Evolutionary conservation across 2,329 filamentous ascomycete genomes (phyloP).

Genomic region (Paracoccidioides lutzii): DNA sequence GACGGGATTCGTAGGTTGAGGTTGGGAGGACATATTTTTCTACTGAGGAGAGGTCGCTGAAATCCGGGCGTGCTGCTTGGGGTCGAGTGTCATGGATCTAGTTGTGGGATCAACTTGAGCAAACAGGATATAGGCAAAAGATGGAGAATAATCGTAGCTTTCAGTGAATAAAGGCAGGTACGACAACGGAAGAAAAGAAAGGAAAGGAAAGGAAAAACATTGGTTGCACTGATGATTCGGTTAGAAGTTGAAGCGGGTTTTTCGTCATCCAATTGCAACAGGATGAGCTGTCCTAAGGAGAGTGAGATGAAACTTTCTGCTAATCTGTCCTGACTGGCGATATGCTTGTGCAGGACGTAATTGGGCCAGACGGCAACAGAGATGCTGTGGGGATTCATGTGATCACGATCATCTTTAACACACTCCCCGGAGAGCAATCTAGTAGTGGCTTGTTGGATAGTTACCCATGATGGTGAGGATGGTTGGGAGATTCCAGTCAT

Average conservation of each 20-base stretch:
- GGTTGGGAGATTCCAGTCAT: neutral
- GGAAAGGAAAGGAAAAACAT: no score
- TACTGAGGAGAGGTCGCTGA: constrained; percentile 65
- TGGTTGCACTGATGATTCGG: neutral
- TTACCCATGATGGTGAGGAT: no score
- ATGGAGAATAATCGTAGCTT: neutral
- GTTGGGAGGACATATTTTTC: constrained; percentile 85
- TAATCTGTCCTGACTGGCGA: no score
- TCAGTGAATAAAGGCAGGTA: neutral
- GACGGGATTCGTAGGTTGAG: constrained; percentile 71
- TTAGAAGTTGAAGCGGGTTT: neutral
- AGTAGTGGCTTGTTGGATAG: no score
- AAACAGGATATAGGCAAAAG: neutral
- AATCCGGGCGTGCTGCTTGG: constrained; percentile 60
- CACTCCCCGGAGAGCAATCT: no score
- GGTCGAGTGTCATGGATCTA: constrained; percentile 74
- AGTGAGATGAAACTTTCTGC: no score
- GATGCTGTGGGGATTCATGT: no score
- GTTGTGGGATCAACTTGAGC: constrained; percentile 4
- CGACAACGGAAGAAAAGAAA: neutral
- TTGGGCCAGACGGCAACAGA: no score
- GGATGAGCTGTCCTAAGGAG: neutral
- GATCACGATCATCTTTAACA: no score
- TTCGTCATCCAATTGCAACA: neutral
- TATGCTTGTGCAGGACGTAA: no score